Conservation (phyloP, 306 rosid species). For the Mucuna pruriens region DNA sequence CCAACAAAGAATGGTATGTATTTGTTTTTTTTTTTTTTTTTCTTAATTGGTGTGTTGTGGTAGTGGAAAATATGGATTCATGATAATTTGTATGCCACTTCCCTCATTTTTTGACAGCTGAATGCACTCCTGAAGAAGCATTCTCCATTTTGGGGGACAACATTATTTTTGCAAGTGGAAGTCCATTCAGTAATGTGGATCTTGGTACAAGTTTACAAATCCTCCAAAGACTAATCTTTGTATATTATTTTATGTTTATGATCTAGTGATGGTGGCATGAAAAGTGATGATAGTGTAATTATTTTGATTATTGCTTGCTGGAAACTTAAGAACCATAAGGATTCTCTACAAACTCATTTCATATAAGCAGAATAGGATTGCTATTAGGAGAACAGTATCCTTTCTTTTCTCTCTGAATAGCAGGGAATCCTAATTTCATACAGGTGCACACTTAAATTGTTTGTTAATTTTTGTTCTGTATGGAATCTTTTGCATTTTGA, state of each 20-base stretch:
- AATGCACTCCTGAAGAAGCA: constrained; percentile 96
- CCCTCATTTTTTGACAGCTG: constrained; percentile 67
- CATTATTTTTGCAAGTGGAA: constrained; percentile 96
- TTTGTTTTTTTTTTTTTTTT: neutral
- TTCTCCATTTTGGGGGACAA: constrained; percentile 89
- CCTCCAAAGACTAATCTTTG: constrained; percentile 9
- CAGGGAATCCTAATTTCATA: neutral
- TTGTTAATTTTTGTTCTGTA: constrained; percentile 10
- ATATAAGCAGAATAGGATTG: constrained; percentile 22
- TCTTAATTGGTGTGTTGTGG: constrained; percentile 14
- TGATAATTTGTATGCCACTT: constrained; percentile 13
- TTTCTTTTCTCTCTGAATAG: neutral
- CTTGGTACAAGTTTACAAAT: constrained; percentile 63
- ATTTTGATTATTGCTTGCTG: constrained; percentile 18
- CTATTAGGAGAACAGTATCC: neutral
- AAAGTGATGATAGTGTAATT: constrained; percentile 12
- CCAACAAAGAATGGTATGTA: constrained; percentile 91
- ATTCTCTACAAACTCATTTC: constrained; percentile 7
- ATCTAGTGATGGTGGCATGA: neutral
- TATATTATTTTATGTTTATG: neutral
- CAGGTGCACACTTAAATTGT: neutral
- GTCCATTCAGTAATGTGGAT: constrained; percentile 90
- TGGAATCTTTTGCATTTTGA: neutral
- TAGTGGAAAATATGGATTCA: constrained; percentile 18
- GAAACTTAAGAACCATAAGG: constrained; percentile 14